Evolutionary conservation across 352 stramenopile species (phyloP), one percentile per base, ranked within the genome.

Genomic region (Globisporangium uncinulatum): DNA sequence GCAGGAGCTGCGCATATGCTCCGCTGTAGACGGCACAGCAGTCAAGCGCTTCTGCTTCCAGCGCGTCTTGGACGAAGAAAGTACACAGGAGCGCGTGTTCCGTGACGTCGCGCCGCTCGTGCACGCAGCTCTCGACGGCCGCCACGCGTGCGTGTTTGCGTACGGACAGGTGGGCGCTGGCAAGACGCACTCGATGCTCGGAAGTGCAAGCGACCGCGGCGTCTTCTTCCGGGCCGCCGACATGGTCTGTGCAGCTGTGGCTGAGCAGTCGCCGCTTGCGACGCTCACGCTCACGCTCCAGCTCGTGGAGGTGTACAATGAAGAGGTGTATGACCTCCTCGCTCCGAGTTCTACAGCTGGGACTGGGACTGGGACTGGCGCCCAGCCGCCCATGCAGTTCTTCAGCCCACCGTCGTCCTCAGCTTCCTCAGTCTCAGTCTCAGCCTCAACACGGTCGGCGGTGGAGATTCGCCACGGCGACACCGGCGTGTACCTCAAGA

Each of bases 141-240:
- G 86, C 59, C 92, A 98, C 66, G 89, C 96, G 10, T 98, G 89
- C 57, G 80, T 99, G 39, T 97, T 99, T 66, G 94, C 95, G 0
- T 99, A 98, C 71, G 96, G 96, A 2, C 97, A 98, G 70, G 74
- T 69, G 0, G 72, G 71, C 15, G 50, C 76, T 4, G 76, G 73
- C 31, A 82, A 69, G 49, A 81, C 67, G 3, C 59, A 67, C 46
- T 74, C 63, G 49, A 73, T 66, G 70, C 74, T 63, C 14, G 73
- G 73, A 6, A 15, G 11, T 0, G 60, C 68, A 3, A 56, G 47
- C 19, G 69, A 69, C 10, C 59, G 55, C 0, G 82, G 83, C 1
- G 57, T 90, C 4, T 79, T 77, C 20, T 62, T 57, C 29, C 66
- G 81, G 43, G 73, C 78, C 6, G 55, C 67, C 0, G 70, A 75